Base-by-base conservation (phyloP, 2,329 filamentous ascomycete genomes). In the Pseudohalonectria lignicola region DNA sequence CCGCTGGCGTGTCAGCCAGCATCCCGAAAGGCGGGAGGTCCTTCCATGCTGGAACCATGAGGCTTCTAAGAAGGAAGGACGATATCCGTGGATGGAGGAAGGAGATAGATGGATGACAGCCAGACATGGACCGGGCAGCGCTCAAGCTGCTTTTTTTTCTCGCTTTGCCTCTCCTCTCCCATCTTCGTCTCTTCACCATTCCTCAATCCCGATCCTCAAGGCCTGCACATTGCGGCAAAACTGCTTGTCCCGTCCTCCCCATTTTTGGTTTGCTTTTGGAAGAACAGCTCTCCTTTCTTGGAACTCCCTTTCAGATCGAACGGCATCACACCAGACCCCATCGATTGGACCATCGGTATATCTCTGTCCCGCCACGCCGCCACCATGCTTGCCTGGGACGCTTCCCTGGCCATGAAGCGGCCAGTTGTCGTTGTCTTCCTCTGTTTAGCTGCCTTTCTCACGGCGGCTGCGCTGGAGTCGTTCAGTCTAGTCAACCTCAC, bases 201-300 rank as follows among this genome's bases (percentile, higher is more conserved):
- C 19, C 26, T 31, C 33, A 16, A 3, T 3, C 16, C 34, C 19
- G 13, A 6, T 12, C 12, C 29, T 18, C 26, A 3, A 3, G n/a
- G n/a, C n/a, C n/a, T n/a, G n/a, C n/a, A n/a, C n/a, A n/a, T n/a
- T n/a, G n/a, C n/a, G n/a, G n/a, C n/a, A n/a, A n/a, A n/a, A n/a
- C 25, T 26, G n/a, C 10, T 30, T 25, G 15, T 18, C 11, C 21
- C 25, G 16, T 25, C 28, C 42, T 44, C 44, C 36, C 39, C 17
- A 30, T 28, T 44, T 47, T 46, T 46, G 44, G 44, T 45, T 34
- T 26, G 34, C 31, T 44, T 42, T 45, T 45, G 39, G 37, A 5
- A 11, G 30, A 15, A 11, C 30, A 12, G 16, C 30, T 15, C 39
- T 37, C 36, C 34, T 26, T 39, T 31, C 36, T 35, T 36, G 18